Evolutionary conservation across 208 protist genomes (phyloP), one percentile per base, ranked within the genome.

Genomic region (Trypanosoma melophagium): DNA sequence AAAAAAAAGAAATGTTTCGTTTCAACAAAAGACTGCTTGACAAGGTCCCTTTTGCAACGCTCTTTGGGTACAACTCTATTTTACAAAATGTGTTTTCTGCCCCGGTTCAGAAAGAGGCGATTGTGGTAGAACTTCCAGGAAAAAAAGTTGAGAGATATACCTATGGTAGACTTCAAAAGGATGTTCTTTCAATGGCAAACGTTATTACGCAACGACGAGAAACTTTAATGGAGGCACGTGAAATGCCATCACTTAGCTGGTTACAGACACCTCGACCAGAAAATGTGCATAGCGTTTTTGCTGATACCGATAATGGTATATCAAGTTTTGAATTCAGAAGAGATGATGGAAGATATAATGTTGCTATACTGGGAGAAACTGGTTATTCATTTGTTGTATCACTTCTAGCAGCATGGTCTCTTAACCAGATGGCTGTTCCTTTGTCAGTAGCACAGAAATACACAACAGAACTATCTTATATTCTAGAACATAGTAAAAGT

Each of bases 91-190:
- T 95, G 21, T 95, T 95, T 64, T 56, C 69, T 21, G 77, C 90
- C 1, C 80, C 79, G 19, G 67, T 69, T 28, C 52, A 78, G 40
- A 81, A 82, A 58, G 81, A 89, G 44, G 86, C 87, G 35, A 74
- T 95, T 55, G 79, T 70, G 22, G 79, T 82, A 44, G 90, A 95
- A 77, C 24, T 90, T n/a, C 78, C 87, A 5, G 81, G 83, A 0
- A 49, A 54, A 35, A 31, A 38, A 12, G 70, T 76, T 1, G 38
- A 60, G 60, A 50, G 53, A 25, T 95, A 80, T 60, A 90, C 89
- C 55, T 95, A 93, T 61, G 89, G 89, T 13, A 74, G 72, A 41
- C 83, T 95, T 53, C 89, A 91, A 73, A 84, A 81, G 38, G 89
- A 95, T 64, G 81, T 95, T 21, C 60, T 95, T 24, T 76, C 74